Percentiles rank a stretch among this genome's conserved stretches.
phyloP scores from a whole-genome alignment of 768 basidiomycete genomes.

The Dentipellis sp. region DNA sequence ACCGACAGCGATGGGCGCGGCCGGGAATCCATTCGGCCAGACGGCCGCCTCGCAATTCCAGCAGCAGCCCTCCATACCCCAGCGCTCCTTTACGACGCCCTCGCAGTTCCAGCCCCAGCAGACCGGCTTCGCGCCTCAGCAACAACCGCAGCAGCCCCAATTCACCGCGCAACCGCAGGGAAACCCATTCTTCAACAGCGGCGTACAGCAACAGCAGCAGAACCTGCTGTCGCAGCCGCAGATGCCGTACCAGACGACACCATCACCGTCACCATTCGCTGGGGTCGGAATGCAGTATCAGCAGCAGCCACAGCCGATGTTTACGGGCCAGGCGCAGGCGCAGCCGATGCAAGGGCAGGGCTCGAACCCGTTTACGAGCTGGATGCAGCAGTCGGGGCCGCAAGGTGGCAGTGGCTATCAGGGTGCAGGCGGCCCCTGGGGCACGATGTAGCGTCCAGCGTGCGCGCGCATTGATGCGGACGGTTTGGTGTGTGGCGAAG shows the following conservation, averaged over 20 bases:
- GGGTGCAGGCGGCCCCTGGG: neutral
- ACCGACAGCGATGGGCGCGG: neutral
- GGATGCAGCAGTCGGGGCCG: slow-evolving; percentile 13
- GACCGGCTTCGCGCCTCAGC: slow-evolving; percentile 16
- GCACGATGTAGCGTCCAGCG: neutral
- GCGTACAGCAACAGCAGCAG: slow-evolving; percentile 23
- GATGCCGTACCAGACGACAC: slow-evolving; percentile 11
- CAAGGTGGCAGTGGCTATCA: neutral
- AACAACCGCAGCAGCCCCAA: slow-evolving; percentile 15
- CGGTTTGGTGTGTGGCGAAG: neutral
- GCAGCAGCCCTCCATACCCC: slow-evolving; percentile 14
- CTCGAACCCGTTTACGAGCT: slow-evolving; percentile 18
- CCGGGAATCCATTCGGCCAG: slow-evolving; percentile 9
- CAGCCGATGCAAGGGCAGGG: slow-evolving; percentile 7
- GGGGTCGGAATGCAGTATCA: slow-evolving; percentile 15
- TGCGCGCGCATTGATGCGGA: neutral
- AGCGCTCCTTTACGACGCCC: slow-evolving; percentile 10
- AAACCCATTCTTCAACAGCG: slow-evolving; percentile 14
- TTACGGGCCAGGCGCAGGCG: slow-evolving; percentile 5
- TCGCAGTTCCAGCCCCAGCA: slow-evolving; percentile 17
- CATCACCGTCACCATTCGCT: slow-evolving; percentile 10
- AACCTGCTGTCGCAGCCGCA: slow-evolving; percentile 20
- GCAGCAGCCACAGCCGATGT: slow-evolving; percentile 18
- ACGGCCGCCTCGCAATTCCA: slow-evolving; percentile 11
- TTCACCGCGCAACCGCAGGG: neutral